phyloP scores from a whole-genome alignment of 768 basidiomycete species.

The Phlebiopsis flavidoalba region DNA sequence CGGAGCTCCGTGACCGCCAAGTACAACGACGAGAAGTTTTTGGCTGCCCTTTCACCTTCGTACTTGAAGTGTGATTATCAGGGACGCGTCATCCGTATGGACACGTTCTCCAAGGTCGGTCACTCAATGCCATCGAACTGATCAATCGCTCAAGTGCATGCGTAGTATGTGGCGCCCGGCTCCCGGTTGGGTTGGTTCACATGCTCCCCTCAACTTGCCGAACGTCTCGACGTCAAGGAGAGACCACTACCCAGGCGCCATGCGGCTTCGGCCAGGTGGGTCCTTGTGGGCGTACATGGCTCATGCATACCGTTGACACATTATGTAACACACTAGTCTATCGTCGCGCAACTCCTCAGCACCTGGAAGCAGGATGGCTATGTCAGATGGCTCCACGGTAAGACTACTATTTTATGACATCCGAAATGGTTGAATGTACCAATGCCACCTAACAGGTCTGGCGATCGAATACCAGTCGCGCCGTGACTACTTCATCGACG shows the following conservation, averaged over 20 bases:
- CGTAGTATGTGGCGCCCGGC: slow-evolving; percentile 73
- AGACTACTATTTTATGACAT: not conserved
- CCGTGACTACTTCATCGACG: slow-evolving; percentile 62
- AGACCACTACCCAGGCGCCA: slow-evolving; percentile 65
- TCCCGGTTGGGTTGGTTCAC: slow-evolving; percentile 78
- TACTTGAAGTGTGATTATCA: slow-evolving; percentile 72
- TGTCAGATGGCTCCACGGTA: slow-evolving; percentile 73
- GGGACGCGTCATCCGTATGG: slow-evolving; percentile 79
- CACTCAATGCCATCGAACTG: not conserved
- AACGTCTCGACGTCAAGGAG: slow-evolving; percentile 63
- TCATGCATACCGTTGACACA: not conserved
- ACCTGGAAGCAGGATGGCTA: slow-evolving; percentile 72
- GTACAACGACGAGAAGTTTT: slow-evolving; percentile 39
- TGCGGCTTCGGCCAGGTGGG: slow-evolving; percentile 65
- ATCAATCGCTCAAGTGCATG: slow-evolving; percentile 7
- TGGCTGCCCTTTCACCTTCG: slow-evolving; percentile 54
- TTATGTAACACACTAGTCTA: slow-evolving; percentile 26
- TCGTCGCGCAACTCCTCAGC: slow-evolving; percentile 56
- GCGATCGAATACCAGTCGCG: slow-evolving; percentile 50
- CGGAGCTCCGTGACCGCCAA: slow-evolving; percentile 21
- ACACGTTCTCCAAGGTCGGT: slow-evolving; percentile 70
- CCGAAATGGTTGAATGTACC: not conserved
- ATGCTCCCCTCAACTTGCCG: slow-evolving; percentile 69
- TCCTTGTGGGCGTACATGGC: not conserved
- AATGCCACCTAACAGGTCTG: slow-evolving; percentile 32